Conservation (phyloP, 202 grass and related monocot genomes). For the Elaeis oleifera region DNA sequence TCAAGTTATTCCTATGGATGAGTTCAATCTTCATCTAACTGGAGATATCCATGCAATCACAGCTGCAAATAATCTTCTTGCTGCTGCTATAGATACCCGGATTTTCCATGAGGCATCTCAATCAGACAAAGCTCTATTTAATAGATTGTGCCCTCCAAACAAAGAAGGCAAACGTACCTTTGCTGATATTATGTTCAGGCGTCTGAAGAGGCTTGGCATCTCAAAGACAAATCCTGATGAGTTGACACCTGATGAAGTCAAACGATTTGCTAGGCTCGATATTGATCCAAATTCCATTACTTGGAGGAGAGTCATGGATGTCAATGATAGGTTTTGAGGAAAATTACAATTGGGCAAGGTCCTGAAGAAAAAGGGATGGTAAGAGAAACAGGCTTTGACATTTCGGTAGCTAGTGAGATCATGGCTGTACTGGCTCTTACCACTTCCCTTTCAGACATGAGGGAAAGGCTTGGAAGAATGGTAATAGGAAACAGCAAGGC, state of each 20-base stretch:
- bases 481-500: slow-evolving; percentile 90
- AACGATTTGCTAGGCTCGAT: slow-evolving; percentile 75
- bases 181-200: slow-evolving; percentile 66
- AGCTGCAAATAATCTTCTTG: slow-evolving; percentile 95
- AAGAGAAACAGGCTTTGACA: slow-evolving; percentile 95
- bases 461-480: slow-evolving; percentile 94
- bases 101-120: slow-evolving; percentile 89
- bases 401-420: slow-evolving; percentile 96
- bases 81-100: slow-evolving; percentile 89
- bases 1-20: slow-evolving; percentile 99
- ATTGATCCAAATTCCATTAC: slow-evolving; percentile 84
- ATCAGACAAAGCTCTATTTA: slow-evolving; percentile 95
- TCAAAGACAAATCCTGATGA: slow-evolving; percentile 72
- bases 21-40: slow-evolving; percentile 97
- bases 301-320: slow-evolving; percentile 95
- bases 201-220: slow-evolving; percentile 73
- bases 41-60: slow-evolving; percentile 99
- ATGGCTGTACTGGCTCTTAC: slow-evolving; percentile 98
- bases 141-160: slow-evolving; percentile 80
- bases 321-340: slow-evolving; percentile 93
- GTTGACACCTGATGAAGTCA: slow-evolving; percentile 84
- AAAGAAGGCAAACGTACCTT: slow-evolving; percentile 90
- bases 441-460: slow-evolving; percentile 89
- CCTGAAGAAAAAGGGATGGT: slow-evolving; percentile 93
- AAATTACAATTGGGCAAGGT: slow-evolving; percentile 90